Percentiles rank a stretch among this genome's conserved stretches.
These are phyloP conservation scores for Knoxdaviesia proteae DNA, from an alignment of 2,329 filamentous ascomycete genomes.

Conservation along the genomic window DNA sequence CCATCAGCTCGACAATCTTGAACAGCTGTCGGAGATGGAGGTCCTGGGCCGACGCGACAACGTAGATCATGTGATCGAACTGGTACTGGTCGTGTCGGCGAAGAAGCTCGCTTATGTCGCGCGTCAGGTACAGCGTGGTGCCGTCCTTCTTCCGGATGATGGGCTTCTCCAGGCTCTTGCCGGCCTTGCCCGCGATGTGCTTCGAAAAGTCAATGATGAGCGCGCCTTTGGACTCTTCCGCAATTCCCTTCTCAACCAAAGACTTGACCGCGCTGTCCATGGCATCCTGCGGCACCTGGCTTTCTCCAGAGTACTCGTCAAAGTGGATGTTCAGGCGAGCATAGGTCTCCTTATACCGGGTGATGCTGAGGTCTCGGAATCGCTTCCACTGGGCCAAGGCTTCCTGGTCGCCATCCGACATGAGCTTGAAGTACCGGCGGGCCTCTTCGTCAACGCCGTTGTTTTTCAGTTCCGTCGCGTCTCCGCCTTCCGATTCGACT, in stretches of 20 bases:
- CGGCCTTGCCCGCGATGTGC: constrained; percentile 42
- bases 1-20: constrained; percentile 56
- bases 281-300: constrained; percentile 43
- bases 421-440: constrained; percentile 48
- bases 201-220: constrained; percentile 53
- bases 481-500: constrained; percentile 25
- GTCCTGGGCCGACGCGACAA: constrained; percentile 52
- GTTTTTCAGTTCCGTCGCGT: constrained; percentile 20
- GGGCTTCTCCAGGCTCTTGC: constrained; percentile 49
- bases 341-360: constrained; percentile 46
- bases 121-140: constrained; percentile 57
- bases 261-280: constrained; percentile 43
- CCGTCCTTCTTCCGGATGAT: constrained; percentile 56
- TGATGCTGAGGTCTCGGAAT: constrained; percentile 47
- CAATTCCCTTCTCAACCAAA: constrained; percentile 42
- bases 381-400: constrained; percentile 42
- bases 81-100: constrained; percentile 40
- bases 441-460: constrained; percentile 53
- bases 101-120: constrained; percentile 56
- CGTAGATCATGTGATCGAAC: constrained; percentile 66
- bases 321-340: constrained; percentile 50
- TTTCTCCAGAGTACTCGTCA: constrained; percentile 57
- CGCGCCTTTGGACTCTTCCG: constrained; percentile 50
- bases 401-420: constrained; percentile 44
- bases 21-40: constrained; percentile 55